These are phyloP conservation scores for Tephrocybe sp. DNA, from an alignment of 768 basidiomycete species.

Conservation along the genomic window DNA sequence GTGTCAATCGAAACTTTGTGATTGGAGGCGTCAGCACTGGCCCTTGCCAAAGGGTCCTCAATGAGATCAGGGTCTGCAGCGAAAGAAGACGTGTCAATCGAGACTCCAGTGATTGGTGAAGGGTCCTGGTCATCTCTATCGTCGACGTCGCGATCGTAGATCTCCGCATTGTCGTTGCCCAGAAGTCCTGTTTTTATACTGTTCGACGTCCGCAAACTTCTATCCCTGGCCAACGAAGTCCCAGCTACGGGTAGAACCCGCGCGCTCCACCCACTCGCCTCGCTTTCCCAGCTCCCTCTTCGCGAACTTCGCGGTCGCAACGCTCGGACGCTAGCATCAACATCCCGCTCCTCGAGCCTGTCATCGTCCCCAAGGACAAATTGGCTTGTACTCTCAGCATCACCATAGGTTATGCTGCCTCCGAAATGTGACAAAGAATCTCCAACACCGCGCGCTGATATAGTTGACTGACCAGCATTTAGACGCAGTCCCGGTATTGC, in stretches of 20 bases:
- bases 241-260: conserved; percentile 51
- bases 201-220: conserved; percentile 61
- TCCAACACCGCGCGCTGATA: conserved; percentile 53
- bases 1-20: conserved; percentile 16
- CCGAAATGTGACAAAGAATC: conserved; percentile 77
- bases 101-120: conserved; percentile 5
- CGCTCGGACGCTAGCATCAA: conserved; percentile 89
- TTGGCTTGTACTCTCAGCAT: conserved; percentile 68
- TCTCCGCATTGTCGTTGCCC: conserved; percentile 46
- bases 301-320: conserved; percentile 83
- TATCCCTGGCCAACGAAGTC: conserved; percentile 47
- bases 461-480: conserved; percentile 44
- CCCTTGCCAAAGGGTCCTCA: neutral
- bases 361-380: conserved; percentile 69
- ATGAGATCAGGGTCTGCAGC: neutral
- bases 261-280: conserved; percentile 87
- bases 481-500: conserved; percentile 62
- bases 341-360: conserved; percentile 64
- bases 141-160: conserved; percentile 25
- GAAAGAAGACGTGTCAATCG: conserved; percentile 9
- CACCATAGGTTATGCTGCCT: conserved; percentile 55
- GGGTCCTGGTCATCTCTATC: conserved; percentile 18
- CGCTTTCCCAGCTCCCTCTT: conserved; percentile 91
- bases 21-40: conserved; percentile 3
- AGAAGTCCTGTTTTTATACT: conserved; percentile 60